Percentiles rank a stretch among this genome's conserved stretches.
Evolutionary conservation across 2,329 filamentous ascomycete species (phyloP).

Genomic region (Botrytis elliptica): DNA sequence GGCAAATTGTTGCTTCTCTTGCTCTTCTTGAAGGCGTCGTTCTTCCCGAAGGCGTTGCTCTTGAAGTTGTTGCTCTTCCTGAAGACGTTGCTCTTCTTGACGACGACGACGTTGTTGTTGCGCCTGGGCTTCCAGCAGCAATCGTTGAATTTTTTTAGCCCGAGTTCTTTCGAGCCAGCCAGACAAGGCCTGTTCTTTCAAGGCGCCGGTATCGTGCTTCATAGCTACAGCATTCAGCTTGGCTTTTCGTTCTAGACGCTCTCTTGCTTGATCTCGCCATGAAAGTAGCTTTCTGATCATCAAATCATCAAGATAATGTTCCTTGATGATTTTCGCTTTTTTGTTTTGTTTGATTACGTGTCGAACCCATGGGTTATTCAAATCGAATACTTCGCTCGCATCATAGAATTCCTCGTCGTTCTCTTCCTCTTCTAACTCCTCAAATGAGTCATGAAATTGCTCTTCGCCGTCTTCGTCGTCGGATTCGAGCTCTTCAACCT

Average conservation of each 20-base stretch:
- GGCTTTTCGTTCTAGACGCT: constrained; percentile 40
- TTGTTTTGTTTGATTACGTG: background rate
- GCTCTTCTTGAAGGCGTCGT: background rate
- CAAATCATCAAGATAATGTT: constrained; percentile 27
- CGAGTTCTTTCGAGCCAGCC: constrained; percentile 46
- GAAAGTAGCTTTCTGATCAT: constrained; percentile 26
- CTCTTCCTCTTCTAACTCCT: background rate
- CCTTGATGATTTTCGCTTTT: constrained; percentile 32
- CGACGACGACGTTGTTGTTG: background rate
- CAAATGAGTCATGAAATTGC: background rate
- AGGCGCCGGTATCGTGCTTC: constrained; percentile 49
- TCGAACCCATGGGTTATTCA: background rate
- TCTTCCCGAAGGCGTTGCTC: background rate
- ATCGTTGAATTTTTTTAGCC: constrained; percentile 16
- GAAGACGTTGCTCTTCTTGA: too few species aligned
- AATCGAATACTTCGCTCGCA: constrained; percentile 11
- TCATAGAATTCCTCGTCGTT: background rate
- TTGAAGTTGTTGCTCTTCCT: background rate
- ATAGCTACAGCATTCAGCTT: constrained; percentile 46
- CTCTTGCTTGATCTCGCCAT: constrained; percentile 35
- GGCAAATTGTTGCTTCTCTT: background rate
- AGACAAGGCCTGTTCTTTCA: constrained; percentile 54
- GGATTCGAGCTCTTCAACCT: background rate
- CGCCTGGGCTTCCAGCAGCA: background rate
- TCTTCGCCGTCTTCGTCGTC: background rate